Conservation (phyloP, 305 asterid species). For the Rubia balearica region DNA sequence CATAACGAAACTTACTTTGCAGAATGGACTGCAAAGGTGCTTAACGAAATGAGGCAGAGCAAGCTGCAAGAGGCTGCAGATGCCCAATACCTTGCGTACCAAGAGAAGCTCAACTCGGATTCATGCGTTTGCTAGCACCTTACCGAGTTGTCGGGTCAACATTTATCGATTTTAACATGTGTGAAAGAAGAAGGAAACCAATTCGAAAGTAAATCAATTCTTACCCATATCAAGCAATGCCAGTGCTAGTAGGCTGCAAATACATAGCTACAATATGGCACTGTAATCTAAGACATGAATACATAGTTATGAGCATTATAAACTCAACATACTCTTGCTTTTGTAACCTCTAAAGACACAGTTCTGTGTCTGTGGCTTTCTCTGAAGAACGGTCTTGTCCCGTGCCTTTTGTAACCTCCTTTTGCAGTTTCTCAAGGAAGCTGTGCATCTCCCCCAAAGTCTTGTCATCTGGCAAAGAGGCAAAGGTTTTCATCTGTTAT, state of each 20-base stretch:
- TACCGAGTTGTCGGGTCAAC: not conserved
- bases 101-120: conserved; percentile 13
- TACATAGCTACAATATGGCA: conserved; percentile 4
- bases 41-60: conserved; percentile 22
- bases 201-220: not conserved
- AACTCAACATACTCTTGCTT: not conserved
- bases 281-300: not conserved
- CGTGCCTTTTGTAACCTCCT: conserved; percentile 27
- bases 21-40: conserved; percentile 41
- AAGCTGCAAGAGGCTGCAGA: conserved; percentile 19
- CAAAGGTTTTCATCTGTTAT: not conserved
- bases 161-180: not conserved
- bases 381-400: conserved; percentile 9
- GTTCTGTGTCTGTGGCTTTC: conserved; percentile 2
- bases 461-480: conserved; percentile 45
- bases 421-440: conserved; percentile 55
- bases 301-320: not conserved
- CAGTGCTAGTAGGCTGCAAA: not conserved
- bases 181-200: not conserved
- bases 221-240: not conserved
- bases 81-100: not conserved
- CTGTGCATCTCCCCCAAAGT: conserved; percentile 53
- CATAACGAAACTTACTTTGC: conserved; percentile 44
- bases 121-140: conserved; percentile 7
- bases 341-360: not conserved